Evolutionary conservation across 805 yeast species (phyloP).

Genomic region (Metschnikowia anglica): DNA sequence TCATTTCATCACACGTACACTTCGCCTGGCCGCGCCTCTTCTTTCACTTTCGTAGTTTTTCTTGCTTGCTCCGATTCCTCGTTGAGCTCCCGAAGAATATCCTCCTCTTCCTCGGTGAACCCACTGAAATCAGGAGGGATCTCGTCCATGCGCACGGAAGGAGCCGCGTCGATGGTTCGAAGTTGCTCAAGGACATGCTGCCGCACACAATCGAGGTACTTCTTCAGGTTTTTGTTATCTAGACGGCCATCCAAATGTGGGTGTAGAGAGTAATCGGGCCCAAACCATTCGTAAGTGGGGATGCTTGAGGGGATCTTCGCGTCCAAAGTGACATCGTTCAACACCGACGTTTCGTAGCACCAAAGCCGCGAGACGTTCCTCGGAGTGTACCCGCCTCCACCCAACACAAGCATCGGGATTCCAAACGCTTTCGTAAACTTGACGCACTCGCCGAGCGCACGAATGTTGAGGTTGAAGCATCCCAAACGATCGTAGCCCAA

Average conservation of each 20-base stretch:
- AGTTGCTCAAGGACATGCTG: constrained; percentile 77
- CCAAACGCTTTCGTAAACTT: constrained; percentile 85
- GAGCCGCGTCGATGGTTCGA: constrained; percentile 83
- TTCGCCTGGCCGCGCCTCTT: constrained; percentile 30
- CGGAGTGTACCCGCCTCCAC: constrained; percentile 98
- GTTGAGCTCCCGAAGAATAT: constrained; percentile 37
- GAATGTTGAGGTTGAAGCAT: constrained; percentile 86
- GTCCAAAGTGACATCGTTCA: constrained; percentile 57
- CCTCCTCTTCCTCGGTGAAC: constrained; percentile 44
- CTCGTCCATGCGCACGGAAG: constrained; percentile 89
- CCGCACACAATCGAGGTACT: constrained; percentile 76
- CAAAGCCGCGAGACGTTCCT: constrained; percentile 91
- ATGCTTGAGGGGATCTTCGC: constrained; percentile 57
- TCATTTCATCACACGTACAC: constrained; percentile 11
- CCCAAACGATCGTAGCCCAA: constrained; percentile 92
- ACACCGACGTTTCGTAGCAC: constrained; percentile 89
- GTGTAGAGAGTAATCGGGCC: constrained; percentile 87
- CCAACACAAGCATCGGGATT: constrained; percentile 84
- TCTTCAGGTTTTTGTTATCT: constrained; percentile 82
- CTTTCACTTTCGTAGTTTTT: constrained; percentile 19
- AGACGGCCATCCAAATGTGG: constrained; percentile 57
- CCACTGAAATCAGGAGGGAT: constrained; percentile 69
- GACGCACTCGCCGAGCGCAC: constrained; percentile 95
- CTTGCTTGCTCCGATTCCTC: constrained; percentile 27
- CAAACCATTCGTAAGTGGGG: constrained; percentile 81